Percentiles rank a stretch among this genome's conserved stretches.
Evolutionary conservation across 768 basidiomycete species (phyloP).

Genomic region (Crassisporium funariophilum): DNA sequence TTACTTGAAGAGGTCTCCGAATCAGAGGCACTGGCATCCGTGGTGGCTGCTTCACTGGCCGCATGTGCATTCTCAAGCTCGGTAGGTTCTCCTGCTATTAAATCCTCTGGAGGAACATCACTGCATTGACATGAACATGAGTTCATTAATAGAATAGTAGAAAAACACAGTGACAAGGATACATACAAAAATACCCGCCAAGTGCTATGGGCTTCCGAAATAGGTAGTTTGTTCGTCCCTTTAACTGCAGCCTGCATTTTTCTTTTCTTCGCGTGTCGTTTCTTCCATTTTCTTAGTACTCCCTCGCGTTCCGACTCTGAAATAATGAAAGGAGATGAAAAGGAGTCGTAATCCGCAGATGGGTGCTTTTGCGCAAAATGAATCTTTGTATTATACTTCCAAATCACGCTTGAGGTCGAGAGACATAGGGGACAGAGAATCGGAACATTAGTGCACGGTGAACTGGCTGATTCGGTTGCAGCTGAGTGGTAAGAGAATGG

Average conservation of each 20-base stretch:
- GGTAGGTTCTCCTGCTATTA: no score
- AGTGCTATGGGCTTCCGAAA: conserved; percentile 11
- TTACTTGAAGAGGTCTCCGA: no score
- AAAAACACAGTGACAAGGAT: no score
- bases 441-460: conserved; percentile 11
- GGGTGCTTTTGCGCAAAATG: conserved; percentile 9
- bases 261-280: conserved; percentile 4
- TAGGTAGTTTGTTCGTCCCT: conserved; percentile 5
- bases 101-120: no score
- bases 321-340: conserved; percentile 4
- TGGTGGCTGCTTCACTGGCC: no score
- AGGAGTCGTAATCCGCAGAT: conserved; percentile 4
- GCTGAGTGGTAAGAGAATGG: conserved; percentile 9
- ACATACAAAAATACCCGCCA: conserved; percentile 6
- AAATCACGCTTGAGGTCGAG: conserved; percentile 3
- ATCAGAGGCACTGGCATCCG: no score
- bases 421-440: conserved; percentile 7
- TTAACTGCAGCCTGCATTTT: conserved; percentile 1
- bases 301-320: conserved; percentile 9
- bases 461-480: conserved; percentile 7
- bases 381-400: conserved; percentile 11
- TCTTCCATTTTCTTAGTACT: conserved; percentile 6
- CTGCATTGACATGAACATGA: no score
- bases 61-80: no score
- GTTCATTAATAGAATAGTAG: no score